Percentiles rank a stretch among this genome's conserved stretches.
Conservation (phyloP, 768 basidiomycete genomes). For the Calocybe indica region DNA sequence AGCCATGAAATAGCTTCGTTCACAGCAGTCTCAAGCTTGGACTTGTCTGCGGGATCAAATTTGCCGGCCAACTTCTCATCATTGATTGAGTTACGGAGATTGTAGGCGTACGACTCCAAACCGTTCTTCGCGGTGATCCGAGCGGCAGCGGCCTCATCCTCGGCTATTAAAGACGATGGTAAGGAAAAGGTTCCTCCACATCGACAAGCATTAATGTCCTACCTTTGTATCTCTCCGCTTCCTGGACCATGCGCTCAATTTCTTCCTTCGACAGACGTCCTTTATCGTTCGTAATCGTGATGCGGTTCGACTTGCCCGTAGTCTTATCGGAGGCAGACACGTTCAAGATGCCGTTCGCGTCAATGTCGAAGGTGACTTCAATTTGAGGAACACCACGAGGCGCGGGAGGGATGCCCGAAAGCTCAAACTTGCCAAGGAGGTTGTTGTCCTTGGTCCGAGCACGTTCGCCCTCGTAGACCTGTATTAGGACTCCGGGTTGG, state of each 20-base stretch:
- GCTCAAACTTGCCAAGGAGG: conserved; percentile 96
- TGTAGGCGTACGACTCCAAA: conserved; percentile 93
- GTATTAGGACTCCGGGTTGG: conserved; percentile 97
- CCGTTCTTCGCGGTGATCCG: conserved; percentile 87
- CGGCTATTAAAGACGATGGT: conserved; percentile 36
- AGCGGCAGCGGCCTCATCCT: conserved; percentile 81
- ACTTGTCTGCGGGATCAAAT: conserved; percentile 82
- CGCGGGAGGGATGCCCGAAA: conserved; percentile 92
- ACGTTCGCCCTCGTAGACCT: conserved; percentile 98
- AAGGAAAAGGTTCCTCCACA: conserved; percentile 5
- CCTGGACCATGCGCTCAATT: conserved; percentile 94
- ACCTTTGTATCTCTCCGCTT: conserved; percentile 92
- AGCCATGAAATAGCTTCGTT: conserved; percentile 85
- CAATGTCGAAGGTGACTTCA: conserved; percentile 97
- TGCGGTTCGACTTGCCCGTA: conserved; percentile 91
- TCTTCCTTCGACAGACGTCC: conserved; percentile 96
- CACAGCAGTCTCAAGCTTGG: conserved; percentile 74
- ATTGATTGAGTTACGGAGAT: conserved; percentile 82
- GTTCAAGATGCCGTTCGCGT: conserved; percentile 94
- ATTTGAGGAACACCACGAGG: conserved; percentile 98
- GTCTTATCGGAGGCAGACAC: conserved; percentile 96
- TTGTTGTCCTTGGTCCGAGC: conserved; percentile 99
- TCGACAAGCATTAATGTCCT: conserved; percentile 16
- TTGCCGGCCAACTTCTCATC: conserved; percentile 87
- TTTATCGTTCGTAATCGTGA: conserved; percentile 96